These are phyloP conservation scores for Nematodospora valgi DNA, from an alignment of 805 yeast species.

Conservation along the genomic window DNA sequence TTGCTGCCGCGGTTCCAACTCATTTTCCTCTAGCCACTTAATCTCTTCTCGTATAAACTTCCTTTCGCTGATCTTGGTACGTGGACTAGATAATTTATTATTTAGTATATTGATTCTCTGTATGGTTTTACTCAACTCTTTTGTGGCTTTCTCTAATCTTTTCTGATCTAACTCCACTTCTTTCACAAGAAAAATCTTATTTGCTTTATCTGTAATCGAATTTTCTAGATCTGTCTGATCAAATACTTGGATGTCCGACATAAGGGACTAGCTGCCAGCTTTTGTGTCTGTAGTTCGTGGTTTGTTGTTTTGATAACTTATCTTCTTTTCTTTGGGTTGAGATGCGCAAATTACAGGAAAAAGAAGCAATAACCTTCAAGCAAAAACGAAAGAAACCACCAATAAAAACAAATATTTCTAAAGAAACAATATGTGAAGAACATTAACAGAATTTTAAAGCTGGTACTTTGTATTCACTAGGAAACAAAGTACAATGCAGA, in stretches of 20 bases:
- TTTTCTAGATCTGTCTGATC: slow-evolving; percentile 81
- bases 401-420: no score
- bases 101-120: slow-evolving; percentile 47
- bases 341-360: no score
- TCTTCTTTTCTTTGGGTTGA: no score
- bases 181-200: slow-evolving; percentile 52
- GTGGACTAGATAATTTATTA: slow-evolving; percentile 45
- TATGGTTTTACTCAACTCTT: slow-evolving; percentile 41
- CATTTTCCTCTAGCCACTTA: slow-evolving; percentile 43
- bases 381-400: no score
- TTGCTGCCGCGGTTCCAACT: slow-evolving; percentile 47
- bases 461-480: no score
- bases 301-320: no score
- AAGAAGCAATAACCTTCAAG: no score
- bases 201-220: slow-evolving; percentile 67
- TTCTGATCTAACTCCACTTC: slow-evolving; percentile 72
- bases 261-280: no score
- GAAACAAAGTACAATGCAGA: no score
- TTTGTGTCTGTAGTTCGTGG: no score
- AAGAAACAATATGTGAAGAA: no score
- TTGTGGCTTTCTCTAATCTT: slow-evolving; percentile 65
- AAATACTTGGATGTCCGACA: slow-evolving; percentile 48
- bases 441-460: no score
- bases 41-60: slow-evolving; percentile 55
- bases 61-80: slow-evolving; percentile 64